phyloP scores from a whole-genome alignment of 176 grass and related monocot species.

The Musa beccarii region DNA sequence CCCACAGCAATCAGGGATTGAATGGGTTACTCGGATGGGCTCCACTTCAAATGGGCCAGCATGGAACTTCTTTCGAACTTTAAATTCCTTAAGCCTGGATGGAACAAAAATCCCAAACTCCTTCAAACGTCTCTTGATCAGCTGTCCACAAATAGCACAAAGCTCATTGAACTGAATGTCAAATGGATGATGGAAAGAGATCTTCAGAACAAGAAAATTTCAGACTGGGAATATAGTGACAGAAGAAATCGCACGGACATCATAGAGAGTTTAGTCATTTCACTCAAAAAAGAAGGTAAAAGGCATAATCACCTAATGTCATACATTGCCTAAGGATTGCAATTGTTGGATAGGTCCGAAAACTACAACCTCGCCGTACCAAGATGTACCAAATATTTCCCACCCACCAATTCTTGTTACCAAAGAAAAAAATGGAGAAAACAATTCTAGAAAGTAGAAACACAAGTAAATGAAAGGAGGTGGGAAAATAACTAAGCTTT shows the following conservation, averaged over 20 bases:
- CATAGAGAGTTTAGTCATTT: not conserved
- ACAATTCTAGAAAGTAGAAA: not conserved
- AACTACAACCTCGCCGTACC: not conserved
- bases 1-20: constrained; percentile 97
- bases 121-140: constrained; percentile 95
- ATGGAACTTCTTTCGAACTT: constrained; percentile 67
- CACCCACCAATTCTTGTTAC: not conserved
- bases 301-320: not conserved
- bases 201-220: not conserved
- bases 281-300: not conserved
- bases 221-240: not conserved
- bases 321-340: not conserved
- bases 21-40: constrained; percentile 94
- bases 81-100: constrained; percentile 83
- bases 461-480: not conserved
- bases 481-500: not conserved
- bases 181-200: not conserved
- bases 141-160: constrained; percentile 27
- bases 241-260: not conserved
- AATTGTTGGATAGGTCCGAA: not conserved
- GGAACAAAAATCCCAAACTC: constrained; percentile 87
- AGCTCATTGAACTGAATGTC: not conserved
- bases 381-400: not conserved
- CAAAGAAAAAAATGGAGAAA: too few species aligned
- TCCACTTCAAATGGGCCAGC: constrained; percentile 99